Percentiles rank a stretch among this genome's conserved stretches.
These are phyloP conservation scores for Pyrenochaeta sp. DNA, from an alignment of 2,329 filamentous ascomycete species.

Conservation along the genomic window DNA sequence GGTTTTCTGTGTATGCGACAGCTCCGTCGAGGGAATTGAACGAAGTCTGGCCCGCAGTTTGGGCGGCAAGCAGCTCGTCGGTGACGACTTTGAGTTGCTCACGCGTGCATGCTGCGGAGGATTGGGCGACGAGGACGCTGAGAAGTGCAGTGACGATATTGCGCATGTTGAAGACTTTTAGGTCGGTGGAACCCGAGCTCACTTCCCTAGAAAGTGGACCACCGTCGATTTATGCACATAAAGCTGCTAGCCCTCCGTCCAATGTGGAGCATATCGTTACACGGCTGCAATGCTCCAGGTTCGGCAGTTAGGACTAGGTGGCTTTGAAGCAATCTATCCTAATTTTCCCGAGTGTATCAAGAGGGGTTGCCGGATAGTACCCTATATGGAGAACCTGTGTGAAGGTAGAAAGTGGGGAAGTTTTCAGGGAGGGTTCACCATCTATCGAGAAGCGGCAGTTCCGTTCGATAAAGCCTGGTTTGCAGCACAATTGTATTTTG, in stretches of 20 bases:
- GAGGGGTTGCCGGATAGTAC: conserved; percentile 1
- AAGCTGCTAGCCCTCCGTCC: background rate
- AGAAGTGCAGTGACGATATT: background rate
- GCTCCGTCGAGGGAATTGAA: conserved; percentile 24
- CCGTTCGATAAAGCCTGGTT: too few species aligned
- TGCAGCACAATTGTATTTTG: too few species aligned
- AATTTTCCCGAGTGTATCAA: conserved; percentile 2
- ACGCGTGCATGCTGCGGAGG: conserved; percentile 29
- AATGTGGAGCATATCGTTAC: background rate
- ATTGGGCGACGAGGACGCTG: conserved; percentile 11
- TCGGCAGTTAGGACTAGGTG: conserved; percentile 12
- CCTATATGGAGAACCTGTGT: too few species aligned
- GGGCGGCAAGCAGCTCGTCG: conserved; percentile 24
- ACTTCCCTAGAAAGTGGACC: too few species aligned
- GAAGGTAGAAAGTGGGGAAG: too few species aligned
- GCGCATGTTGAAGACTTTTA: conserved; percentile 5
- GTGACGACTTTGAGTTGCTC: conserved; percentile 28
- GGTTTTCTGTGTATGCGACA: conserved; percentile 35
- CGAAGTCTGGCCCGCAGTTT: conserved; percentile 27
- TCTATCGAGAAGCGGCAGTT: too few species aligned
- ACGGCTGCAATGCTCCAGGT: background rate
- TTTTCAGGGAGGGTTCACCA: background rate
- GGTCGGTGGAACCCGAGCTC: background rate
- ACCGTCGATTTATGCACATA: too few species aligned
- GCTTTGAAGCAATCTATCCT: background rate